Evolutionary conservation across 345 rosid genomes (phyloP).

Genomic region (Euphorbia pulcherrima): DNA sequence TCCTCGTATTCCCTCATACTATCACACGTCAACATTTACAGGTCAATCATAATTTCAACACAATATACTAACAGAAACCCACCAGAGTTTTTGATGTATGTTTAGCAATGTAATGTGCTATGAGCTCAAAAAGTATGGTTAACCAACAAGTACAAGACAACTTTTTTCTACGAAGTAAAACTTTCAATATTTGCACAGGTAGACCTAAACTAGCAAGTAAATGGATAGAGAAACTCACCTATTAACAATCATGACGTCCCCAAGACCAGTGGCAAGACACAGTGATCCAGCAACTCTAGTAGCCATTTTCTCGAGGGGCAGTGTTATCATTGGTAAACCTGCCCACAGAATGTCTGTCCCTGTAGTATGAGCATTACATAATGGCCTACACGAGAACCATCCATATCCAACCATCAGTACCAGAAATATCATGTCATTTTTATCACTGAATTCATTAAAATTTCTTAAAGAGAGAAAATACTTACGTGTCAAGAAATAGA

Average conservation of each 20-base stretch:
- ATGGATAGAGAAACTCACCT: conserved; percentile 37
- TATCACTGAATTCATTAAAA: background rate
- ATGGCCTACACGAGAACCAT: conserved; percentile 57
- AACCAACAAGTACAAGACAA: background rate
- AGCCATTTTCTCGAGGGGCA: conserved; percentile 99
- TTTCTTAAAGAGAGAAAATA: background rate
- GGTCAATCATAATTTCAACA: background rate
- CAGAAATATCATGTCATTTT: background rate
- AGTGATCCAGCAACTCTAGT: conserved; percentile 98
- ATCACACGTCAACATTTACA: background rate
- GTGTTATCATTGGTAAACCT: conserved; percentile 95
- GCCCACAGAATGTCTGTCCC: conserved; percentile 99
- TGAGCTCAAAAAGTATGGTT: background rate
- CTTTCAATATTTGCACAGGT: background rate
- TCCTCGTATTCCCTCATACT: conserved; percentile 95
- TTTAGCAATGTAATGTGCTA: background rate
- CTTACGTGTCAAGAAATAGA: conserved; percentile 90
- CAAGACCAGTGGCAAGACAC: conserved; percentile 92
- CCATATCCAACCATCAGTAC: conserved; percentile 3
- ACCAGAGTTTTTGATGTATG: background rate
- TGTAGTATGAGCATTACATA: conserved; percentile 97
- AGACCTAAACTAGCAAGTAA: background rate
- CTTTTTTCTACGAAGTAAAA: too few species aligned
- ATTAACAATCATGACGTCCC: conserved; percentile 93
- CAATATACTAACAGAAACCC: background rate